Evolutionary conservation across 2,329 filamentous ascomycete species (phyloP).

Genomic region (Botrytis pseudocinerea): DNA sequence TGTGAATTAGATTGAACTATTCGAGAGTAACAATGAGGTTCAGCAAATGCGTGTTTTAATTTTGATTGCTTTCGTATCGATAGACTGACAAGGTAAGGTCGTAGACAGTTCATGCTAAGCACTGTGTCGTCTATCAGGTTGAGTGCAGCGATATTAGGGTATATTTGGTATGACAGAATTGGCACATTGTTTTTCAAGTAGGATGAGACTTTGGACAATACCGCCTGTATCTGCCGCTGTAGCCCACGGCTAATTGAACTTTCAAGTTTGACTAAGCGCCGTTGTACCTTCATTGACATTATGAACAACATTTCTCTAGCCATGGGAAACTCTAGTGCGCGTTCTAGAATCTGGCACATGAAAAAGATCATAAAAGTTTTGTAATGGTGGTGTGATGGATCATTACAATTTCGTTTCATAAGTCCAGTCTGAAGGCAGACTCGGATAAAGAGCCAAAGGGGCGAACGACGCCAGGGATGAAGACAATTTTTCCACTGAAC

Average conservation of each 20-base stretch:
- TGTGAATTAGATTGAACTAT: conserved; percentile 24
- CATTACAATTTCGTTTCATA: background rate
- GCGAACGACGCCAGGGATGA: conserved; percentile 52
- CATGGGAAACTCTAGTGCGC: conserved; percentile 27
- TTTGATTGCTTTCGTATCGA: background rate
- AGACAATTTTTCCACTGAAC: conserved; percentile 46
- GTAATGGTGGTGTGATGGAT: conserved; percentile 42
- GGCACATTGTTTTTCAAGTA: background rate
- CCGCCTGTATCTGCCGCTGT: background rate
- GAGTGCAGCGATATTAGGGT: background rate
- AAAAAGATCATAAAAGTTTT: conserved; percentile 54
- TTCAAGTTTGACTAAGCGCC: conserved; percentile 47
- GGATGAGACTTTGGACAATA: background rate
- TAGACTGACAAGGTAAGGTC: background rate
- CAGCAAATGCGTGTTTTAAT: background rate
- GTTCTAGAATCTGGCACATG: conserved; percentile 43
- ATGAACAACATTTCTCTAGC: conserved; percentile 41
- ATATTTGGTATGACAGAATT: too few species aligned
- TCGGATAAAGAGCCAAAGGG: conserved; percentile 57
- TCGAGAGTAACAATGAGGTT: background rate
- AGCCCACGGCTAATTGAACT: background rate
- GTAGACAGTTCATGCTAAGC: background rate
- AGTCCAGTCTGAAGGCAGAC: conserved; percentile 48
- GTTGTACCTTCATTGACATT: conserved; percentile 49
- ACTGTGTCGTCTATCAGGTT: background rate